Conservation (phyloP, 208 protist genomes). For the Trypanosoma vivax region DNA sequence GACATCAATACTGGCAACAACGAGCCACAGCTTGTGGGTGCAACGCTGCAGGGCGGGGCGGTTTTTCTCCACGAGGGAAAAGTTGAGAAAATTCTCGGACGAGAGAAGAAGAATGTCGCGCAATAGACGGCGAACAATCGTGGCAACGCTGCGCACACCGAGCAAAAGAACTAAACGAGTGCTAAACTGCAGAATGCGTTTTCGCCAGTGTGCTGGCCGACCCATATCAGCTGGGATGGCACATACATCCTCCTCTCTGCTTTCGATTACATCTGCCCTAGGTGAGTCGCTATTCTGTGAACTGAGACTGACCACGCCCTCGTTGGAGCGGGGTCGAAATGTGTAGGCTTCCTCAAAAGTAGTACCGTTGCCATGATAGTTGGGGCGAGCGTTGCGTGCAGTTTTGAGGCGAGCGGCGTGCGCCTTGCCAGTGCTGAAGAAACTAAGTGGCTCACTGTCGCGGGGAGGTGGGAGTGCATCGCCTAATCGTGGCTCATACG, state of each 20-base stretch:
- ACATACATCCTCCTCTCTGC: not conserved
- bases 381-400: no score
- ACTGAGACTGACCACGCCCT: no score
- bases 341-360: no score
- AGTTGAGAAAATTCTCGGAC: constrained; percentile 50
- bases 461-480: constrained; percentile 5
- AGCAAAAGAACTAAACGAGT: constrained; percentile 60
- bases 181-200: constrained; percentile 48
- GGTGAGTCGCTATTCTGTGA: constrained; percentile 7
- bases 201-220: constrained; percentile 38
- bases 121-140: constrained; percentile 58
- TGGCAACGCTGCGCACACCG: constrained; percentile 57
- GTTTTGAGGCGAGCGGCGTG: not conserved
- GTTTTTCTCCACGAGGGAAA: constrained; percentile 47
- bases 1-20: constrained; percentile 64
- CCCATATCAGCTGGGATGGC: constrained; percentile 39
- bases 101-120: constrained; percentile 67
- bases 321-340: no score
- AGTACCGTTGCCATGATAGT: no score
- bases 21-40: constrained; percentile 66
- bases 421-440: not conserved
- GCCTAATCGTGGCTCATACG: constrained; percentile 13
- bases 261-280: not conserved
- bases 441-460: no score
- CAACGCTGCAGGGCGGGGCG: constrained; percentile 36